Conservation (phyloP, 345 rosid genomes). For the Stellera chamaejasme region DNA sequence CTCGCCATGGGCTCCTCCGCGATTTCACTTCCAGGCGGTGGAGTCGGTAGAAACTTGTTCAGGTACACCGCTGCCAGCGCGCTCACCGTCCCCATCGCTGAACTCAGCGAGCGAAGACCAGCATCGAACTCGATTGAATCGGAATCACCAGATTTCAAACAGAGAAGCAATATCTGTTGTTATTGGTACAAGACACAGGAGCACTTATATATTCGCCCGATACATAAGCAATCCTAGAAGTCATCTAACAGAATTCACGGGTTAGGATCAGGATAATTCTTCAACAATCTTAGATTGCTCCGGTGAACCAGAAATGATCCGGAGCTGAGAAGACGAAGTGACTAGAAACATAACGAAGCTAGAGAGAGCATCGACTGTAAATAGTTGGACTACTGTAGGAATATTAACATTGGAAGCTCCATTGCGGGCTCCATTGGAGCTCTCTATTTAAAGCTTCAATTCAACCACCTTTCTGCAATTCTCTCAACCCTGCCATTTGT, state of each 20-base stretch:
- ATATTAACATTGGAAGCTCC: too few relatives aligned
- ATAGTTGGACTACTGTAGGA: too few relatives aligned
- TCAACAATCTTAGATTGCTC: too few relatives aligned
- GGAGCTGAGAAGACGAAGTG: not conserved
- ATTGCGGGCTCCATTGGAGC: too few relatives aligned
- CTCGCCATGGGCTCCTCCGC: constrained; percentile 31
- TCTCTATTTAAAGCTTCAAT: too few relatives aligned
- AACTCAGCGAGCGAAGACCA: not conserved
- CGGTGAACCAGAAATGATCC: too few relatives aligned
- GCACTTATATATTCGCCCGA: constrained; percentile 10
- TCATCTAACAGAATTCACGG: not conserved
- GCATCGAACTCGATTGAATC: not conserved
- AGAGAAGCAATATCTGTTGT: not conserved
- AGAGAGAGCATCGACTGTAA: too few relatives aligned
- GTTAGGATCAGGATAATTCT: too few relatives aligned
- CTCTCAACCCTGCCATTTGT: too few relatives aligned
- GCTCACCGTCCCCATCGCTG: constrained; percentile 48
- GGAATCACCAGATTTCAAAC: not conserved
- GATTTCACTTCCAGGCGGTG: constrained; percentile 22
- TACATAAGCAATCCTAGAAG: constrained; percentile 3
- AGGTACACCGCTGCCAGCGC: constrained; percentile 26
- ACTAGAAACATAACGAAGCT: not conserved
- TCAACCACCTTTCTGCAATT: too few relatives aligned
- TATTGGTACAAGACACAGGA: constrained; percentile 4
- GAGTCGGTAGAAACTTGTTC: constrained; percentile 20